Base-by-base conservation (phyloP, 768 basidiomycete genomes). In the Boletus edulis region DNA sequence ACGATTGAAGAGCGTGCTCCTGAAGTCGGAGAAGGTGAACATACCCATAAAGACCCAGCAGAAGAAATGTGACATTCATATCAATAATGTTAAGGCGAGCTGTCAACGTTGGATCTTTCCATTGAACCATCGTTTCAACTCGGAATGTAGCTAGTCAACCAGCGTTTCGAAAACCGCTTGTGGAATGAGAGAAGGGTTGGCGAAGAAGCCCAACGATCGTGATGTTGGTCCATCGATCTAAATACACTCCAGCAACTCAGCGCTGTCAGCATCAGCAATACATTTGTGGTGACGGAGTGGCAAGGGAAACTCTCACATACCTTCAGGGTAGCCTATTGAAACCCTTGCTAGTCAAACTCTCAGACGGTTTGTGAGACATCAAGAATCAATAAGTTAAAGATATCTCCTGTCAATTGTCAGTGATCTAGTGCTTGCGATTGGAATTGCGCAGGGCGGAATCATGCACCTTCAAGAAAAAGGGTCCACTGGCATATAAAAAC, bases 1-100 rank as follows among this genome's bases (percentile, higher is more conserved):
- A 43, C 18, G 0, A 20, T 39, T 46, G 15, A n/a, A 31, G 39
- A 17, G 35, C 1, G n/a, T 14, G 4, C 48, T 13, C 38, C 40
- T 32, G 15, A 9, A 20, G n/a, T 18, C 8, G 17, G 11, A 34
- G 29, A 32, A 7, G 15, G 17, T 22, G 27, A 51, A 54, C 59
- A 6, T 52, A 67, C 67, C 58, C 67, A 41, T 58, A 69, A 18
- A 71, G 29, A 15, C 63, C 65, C 3, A 67, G 34, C 4, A 62
- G 9, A 29, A 71, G 31, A 39, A 58, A 61, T 20, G 37, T 35
- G 9, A 65, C 24, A n/a, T 67, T 47, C 49, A 17, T 48, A 4
- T 55, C 0, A 5, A 52, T 14, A 2, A 27, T 3, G 0, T 0
- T 6, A 14, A 69, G 40, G 10, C 22, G 42, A 13, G 24, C 22